Base-by-base conservation (phyloP, 495 filamentous ascomycete species). In the Lasiosphaeris hirsuta region DNA sequence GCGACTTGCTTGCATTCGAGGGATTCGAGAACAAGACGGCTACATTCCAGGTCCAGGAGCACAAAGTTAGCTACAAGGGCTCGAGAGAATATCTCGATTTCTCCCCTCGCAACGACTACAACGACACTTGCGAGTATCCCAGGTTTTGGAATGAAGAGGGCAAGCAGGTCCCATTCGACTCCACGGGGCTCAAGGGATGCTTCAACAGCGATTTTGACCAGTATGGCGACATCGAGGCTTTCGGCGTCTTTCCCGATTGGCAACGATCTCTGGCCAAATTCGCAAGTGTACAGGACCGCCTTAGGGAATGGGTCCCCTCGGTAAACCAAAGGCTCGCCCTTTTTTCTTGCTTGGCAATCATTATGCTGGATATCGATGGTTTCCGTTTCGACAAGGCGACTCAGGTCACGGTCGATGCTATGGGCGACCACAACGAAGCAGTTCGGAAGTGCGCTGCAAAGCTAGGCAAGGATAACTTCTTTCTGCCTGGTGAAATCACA, bases 311-410 rank as follows among this genome's bases (percentile, higher is more conserved):
- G 86, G 65, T 77, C 17, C 83, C 84, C 0, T 76, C 73, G 48
- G 86, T 89, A 7, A 72, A 78, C 19, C 70, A 82, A 37, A 81
- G 81, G 56, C 66, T 90, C 36, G 77, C 80, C 47, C 75, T 77
- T 30, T 86, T 89, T 58, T 85, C 85, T n/a, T 89, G 86, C 65
- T 81, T 87, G 65, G 76, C 81, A 1, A 84, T 89, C 42, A 69
- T 72, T 18, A 81, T 81, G 46, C 75, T 88, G 11, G 85, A 88
- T 62, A 82, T 88, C 34, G 85, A 88, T 58, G 85, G 85, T 0
- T 88, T 83, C 60, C 84, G 85, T 6, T 83, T 84, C 65, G 85
- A 88, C 62, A 88, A 88, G 64, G 85, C 82, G 1, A 80, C 79
- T 0, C 82, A 84, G 55, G 72, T 83, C 8, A 87, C 85, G 0